Evolutionary conservation across 257 asterid species (phyloP), one percentile per base, ranked within the genome.

Genomic region (Echites panduratus): DNA sequence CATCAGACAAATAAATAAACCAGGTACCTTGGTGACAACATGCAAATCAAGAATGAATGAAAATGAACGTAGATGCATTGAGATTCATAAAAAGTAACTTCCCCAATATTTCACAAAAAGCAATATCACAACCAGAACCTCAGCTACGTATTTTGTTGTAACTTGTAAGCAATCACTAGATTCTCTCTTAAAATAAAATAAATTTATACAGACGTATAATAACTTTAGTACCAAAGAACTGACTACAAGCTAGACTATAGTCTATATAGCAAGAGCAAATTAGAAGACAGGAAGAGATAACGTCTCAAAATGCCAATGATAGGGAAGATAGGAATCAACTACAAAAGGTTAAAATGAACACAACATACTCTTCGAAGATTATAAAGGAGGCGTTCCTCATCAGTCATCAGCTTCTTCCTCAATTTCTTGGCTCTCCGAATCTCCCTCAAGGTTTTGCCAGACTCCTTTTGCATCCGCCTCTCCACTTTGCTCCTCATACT

Each of bases 401-500:
- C 97, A 17, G 98, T 95, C 98, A 95, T 95, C 85, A 95, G 75
- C 68, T 87, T 89, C 87, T 82, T 84, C 73, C 77, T 76, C 79
- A 89, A 69, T 71, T 88, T 90, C 74, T 84, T 85, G 4, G 99
- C 96, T 84, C 98, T 84, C 27, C 99, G 87, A 62, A 87, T 82
- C 82, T 95, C 99, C 79, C 96, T 87, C 32, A 87, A 82, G 62
- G 89, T 84, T 79, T 92, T 95, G 35, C 95, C 91, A 17, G 97
- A 86, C 84, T 95, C 99, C 76, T 89, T 87, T 26, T 78, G 84
- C 90, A 87, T 86, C 70, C 93, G 83, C n/a, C 56, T 77, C 89
- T 93, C 99, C 79, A 95, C 99, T 82, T 83, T 95, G 85, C 98
- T 92, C 82, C 99, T 84, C 99, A 95, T 92, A 71, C 98, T 92